Conservation (phyloP, 2,329 filamentous ascomycete species). For the Grosmannia penicillata region DNA sequence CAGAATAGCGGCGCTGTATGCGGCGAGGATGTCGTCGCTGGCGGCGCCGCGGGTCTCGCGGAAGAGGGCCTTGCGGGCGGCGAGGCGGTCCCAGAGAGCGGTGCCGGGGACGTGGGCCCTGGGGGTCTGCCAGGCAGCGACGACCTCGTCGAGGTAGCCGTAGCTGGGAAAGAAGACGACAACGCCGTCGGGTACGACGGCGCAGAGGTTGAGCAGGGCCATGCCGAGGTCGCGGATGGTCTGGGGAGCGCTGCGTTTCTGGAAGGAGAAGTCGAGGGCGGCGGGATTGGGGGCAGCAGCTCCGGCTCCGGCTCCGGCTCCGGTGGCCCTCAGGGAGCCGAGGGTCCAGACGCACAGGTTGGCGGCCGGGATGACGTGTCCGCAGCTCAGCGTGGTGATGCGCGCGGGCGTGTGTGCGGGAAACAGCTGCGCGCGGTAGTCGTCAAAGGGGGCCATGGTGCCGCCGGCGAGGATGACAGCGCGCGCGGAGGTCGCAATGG, state of each 20-base stretch:
- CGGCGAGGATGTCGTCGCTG: slow-evolving; percentile 55
- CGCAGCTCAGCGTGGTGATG: slow-evolving; percentile 76
- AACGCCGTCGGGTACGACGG: slow-evolving; percentile 69
- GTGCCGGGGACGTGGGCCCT: slow-evolving; percentile 11
- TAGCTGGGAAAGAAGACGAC: slow-evolving; percentile 97
- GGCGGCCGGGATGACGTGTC: slow-evolving; percentile 75
- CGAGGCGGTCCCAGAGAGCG: slow-evolving; percentile 43
- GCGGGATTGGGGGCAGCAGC: slow-evolving; percentile 18
- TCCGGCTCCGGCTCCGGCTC: too few relatives aligned
- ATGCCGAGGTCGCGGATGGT: slow-evolving; percentile 65
- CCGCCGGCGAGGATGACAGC: slow-evolving; percentile 86
- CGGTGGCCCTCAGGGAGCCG: slow-evolving; percentile 23
- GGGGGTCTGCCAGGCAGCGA: slow-evolving; percentile 40
- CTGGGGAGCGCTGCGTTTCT: slow-evolving; percentile 50
- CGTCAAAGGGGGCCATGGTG: slow-evolving; percentile 93
- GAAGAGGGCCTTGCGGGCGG: slow-evolving; percentile 47
- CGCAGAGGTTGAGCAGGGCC: slow-evolving; percentile 56
- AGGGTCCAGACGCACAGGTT: slow-evolving; percentile 73
- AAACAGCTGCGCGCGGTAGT: slow-evolving; percentile 78
- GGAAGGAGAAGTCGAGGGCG: slow-evolving; percentile 77
- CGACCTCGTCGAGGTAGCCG: slow-evolving; percentile 67
- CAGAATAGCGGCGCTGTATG: slow-evolving; percentile 57
- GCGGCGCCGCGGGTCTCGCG: slow-evolving; percentile 37
- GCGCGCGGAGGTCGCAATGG: slow-evolving; percentile 69
- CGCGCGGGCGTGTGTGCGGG: slow-evolving; percentile 49